A percentile compares a stretch with the other conserved stretches of the same genome.
Evolutionary conservation across 2,329 filamentous ascomycete species (phyloP).

Genomic region (Chaetomium strumarium): DNA sequence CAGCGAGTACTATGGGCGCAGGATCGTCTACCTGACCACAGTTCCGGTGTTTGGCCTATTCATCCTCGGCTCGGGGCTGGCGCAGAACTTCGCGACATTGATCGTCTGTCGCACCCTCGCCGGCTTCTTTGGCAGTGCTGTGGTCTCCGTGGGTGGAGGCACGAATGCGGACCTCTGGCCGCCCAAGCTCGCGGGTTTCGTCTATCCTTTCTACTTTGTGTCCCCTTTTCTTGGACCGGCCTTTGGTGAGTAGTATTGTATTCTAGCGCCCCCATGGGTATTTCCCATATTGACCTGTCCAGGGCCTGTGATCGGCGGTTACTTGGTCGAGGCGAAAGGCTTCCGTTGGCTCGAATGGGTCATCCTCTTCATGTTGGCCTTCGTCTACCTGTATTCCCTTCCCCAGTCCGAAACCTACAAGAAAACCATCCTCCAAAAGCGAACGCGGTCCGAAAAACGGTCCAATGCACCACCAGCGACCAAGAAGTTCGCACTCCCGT

Average conservation of each 20-base stretch:
- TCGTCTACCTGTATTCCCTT: conserved; percentile 31
- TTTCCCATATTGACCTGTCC: background rate
- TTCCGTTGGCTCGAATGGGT: conserved; percentile 41
- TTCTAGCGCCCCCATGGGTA: background rate
- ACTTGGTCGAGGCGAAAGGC: conserved; percentile 34
- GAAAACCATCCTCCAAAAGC: conserved; percentile 32
- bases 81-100: conserved; percentile 16
- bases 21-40: conserved; percentile 5
- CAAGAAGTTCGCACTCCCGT: background rate
- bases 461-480: background rate
- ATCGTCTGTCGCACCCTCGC: conserved; percentile 35
- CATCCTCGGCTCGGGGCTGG: conserved; percentile 6
- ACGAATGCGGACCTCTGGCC: conserved; percentile 27
- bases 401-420: conserved; percentile 42
- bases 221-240: conserved; percentile 12
- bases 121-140: conserved; percentile 28
- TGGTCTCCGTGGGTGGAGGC: conserved; percentile 27
- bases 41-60: conserved; percentile 12
- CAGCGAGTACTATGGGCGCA: conserved; percentile 12
- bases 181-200: background rate
- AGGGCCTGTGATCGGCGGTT: conserved; percentile 38
- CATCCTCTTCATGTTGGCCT: conserved; percentile 35
- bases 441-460: background rate
- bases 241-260: conserved; percentile 4
- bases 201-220: conserved; percentile 12